Evolutionary conservation across 2,329 filamentous ascomycete genomes (phyloP).

Genomic region (Xylaria sp.): DNA sequence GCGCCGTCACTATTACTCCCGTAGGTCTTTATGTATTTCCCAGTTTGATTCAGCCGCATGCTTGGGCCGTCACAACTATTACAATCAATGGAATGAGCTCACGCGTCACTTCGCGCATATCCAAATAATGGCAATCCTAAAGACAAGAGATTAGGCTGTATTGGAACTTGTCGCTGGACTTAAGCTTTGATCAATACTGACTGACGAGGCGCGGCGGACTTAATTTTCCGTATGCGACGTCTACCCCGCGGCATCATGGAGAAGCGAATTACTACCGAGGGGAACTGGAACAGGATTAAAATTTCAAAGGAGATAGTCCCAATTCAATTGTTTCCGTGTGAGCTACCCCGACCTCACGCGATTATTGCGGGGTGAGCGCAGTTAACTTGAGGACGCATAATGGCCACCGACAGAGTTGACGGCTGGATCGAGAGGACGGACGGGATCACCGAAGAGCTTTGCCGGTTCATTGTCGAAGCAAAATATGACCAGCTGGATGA

Average conservation of each 20-base stretch:
- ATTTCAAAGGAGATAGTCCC: not conserved
- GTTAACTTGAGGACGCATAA: not conserved
- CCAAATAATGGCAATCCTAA: not conserved
- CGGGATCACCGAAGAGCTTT: constrained; percentile 35
- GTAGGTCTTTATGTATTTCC: no score
- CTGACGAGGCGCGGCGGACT: not conserved
- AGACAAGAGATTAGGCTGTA: not conserved
- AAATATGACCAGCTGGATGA: constrained; percentile 36
- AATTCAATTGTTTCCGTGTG: not conserved
- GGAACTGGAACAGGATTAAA: not conserved
- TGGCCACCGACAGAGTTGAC: constrained; percentile 2
- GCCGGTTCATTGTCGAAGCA: constrained; percentile 39
- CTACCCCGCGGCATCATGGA: constrained; percentile 9
- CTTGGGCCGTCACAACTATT: not conserved
- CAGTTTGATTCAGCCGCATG: no score
- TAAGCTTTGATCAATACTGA: not conserved
- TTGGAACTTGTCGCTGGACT: not conserved
- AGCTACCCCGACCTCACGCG: not conserved
- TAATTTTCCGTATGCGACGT: not conserved
- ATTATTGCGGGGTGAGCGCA: not conserved
- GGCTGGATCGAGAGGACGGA: constrained; percentile 6
- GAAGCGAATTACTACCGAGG: not conserved
- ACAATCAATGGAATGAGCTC: not conserved
- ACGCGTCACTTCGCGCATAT: not conserved
- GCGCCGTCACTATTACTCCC: no score